phyloP scores from a whole-genome alignment of 345 rosid genomes.

The Anacardium occidentale region DNA sequence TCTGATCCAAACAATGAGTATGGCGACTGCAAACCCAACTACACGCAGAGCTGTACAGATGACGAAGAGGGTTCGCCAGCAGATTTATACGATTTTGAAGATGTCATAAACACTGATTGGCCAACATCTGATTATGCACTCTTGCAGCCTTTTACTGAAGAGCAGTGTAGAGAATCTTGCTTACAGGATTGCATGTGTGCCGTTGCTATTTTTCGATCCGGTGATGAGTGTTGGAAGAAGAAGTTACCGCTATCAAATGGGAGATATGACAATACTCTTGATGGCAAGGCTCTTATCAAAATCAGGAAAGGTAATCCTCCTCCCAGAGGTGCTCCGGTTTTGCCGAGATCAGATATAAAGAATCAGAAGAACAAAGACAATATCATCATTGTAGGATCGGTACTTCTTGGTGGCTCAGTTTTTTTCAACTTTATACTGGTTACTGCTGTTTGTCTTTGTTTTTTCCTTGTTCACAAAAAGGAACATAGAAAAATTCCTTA shows the following conservation, averaged over 20 bases:
- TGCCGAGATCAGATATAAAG: too few relatives aligned
- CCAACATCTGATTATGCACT: constrained; percentile 34
- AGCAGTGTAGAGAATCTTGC: constrained; percentile 36
- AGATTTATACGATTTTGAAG: constrained; percentile 21
- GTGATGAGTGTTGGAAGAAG: constrained; percentile 32
- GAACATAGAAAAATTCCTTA: not conserved
- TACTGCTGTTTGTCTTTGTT: not conserved
- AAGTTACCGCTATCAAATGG: constrained; percentile 42
- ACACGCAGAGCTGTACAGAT: constrained; percentile 23
- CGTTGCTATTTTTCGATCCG: constrained; percentile 16
- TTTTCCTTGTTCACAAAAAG: constrained; percentile 9
- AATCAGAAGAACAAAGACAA: not conserved
- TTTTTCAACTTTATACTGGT: constrained; percentile 24
- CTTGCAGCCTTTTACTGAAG: constrained; percentile 8
- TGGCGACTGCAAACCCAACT: constrained; percentile 35
- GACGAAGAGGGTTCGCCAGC: constrained; percentile 12
- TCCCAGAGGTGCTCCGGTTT: too few relatives aligned
- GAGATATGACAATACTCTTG: not conserved
- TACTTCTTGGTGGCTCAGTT: constrained; percentile 31
- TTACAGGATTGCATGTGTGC: constrained; percentile 41
- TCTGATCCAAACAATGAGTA: constrained; percentile 29
- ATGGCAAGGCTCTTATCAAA: constrained; percentile 25
- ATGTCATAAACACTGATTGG: constrained; percentile 24
- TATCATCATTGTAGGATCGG: constrained; percentile 19
- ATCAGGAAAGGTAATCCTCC: constrained; percentile 9